These are phyloP conservation scores for Cadophora malorum DNA, from an alignment of 2,329 filamentous ascomycete species.

Conservation along the genomic window DNA sequence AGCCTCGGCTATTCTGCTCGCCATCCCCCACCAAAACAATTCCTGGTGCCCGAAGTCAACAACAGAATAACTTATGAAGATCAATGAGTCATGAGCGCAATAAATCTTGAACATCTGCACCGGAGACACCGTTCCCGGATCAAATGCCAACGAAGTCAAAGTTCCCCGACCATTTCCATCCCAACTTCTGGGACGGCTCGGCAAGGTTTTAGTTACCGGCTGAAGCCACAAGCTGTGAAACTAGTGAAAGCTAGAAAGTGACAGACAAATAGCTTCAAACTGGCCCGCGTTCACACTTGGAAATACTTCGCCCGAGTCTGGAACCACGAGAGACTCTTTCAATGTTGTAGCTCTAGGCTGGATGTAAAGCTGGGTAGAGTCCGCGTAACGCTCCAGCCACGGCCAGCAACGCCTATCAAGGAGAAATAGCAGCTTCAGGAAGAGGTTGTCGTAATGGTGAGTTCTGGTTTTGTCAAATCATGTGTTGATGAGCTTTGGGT, in stretches of 20 bases:
- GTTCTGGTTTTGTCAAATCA: not conserved
- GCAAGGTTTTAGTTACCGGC: slow-evolving; percentile 7
- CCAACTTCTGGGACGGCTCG: slow-evolving; percentile 10
- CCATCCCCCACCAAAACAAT: too few relatives aligned
- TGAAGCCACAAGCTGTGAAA: slow-evolving; percentile 2
- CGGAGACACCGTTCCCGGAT: too few relatives aligned
- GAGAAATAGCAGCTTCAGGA: not conserved
- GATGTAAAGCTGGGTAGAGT: not conserved
- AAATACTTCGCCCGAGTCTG: not conserved
- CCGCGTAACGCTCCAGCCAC: not conserved
- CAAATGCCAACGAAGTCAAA: not conserved
- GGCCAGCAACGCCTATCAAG: not conserved
- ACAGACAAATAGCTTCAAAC: not conserved
- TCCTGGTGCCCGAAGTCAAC: not conserved
- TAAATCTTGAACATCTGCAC: not conserved
- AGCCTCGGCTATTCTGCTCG: not conserved
- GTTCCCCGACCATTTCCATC: not conserved
- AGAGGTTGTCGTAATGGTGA: not conserved
- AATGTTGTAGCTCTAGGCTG: not conserved
- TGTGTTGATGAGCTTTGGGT: not conserved
- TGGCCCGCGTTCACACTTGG: not conserved
- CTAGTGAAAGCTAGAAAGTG: not conserved
- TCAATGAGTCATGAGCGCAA: not conserved
- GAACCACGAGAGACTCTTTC: not conserved
- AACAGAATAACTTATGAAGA: not conserved